phyloP scores from a whole-genome alignment of 768 basidiomycete species.

The Lactarius deliciosus region DNA sequence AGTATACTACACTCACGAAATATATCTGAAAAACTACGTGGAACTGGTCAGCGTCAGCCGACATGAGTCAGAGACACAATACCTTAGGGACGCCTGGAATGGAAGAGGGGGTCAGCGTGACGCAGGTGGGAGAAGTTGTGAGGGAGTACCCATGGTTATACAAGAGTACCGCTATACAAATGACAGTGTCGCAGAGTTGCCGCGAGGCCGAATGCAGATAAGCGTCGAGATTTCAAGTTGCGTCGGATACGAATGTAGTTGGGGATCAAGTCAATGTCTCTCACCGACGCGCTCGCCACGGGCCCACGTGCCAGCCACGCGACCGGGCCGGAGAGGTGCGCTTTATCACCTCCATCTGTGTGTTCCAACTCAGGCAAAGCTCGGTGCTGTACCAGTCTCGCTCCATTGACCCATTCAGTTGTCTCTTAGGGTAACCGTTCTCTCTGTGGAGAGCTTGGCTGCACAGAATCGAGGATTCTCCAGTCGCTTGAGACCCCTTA shows the following conservation, averaged over 20 bases:
- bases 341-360: no score
- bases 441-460: no score
- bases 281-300: conserved; percentile 8
- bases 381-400: no score
- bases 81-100: conserved; percentile 51
- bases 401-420: no score
- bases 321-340: no score
- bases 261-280: not conserved
- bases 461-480: no score
- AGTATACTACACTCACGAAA: conserved; percentile 60
- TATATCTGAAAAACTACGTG: conserved; percentile 90
- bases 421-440: no score
- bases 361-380: no score
- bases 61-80: conserved; percentile 4
- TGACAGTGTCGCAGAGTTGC: not conserved
- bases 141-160: conserved; percentile 25
- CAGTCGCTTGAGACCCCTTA: no score
- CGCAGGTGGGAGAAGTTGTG: not conserved
- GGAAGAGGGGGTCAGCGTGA: conserved; percentile 9
- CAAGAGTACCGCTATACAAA: not conserved
- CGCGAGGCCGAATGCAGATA: not conserved
- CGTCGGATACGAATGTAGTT: not conserved
- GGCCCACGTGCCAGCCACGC: conserved; percentile 7
- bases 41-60: conserved; percentile 5
- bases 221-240: not conserved